phyloP scores from a whole-genome alignment of 208 protist species.

The Angomonas deanei region DNA sequence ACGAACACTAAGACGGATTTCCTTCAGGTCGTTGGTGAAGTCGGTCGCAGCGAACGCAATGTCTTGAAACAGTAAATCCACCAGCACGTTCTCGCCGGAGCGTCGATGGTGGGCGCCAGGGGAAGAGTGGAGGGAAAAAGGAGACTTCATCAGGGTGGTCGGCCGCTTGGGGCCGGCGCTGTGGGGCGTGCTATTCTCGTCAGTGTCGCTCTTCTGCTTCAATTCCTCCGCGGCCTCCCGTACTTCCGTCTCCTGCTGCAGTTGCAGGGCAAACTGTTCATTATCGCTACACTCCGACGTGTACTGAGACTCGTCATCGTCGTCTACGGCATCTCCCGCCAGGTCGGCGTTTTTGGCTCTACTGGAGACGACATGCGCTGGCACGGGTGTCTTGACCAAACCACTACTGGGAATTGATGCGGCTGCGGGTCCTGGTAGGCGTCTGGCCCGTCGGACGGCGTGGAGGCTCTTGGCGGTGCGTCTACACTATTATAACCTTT shows the following conservation, averaged over 20 bases:
- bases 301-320: constrained; percentile 24
- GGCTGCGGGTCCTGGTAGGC: too few relatives aligned
- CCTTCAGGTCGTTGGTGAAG: constrained; percentile 44
- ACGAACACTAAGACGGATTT: constrained; percentile 70
- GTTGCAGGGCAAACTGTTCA: constrained; percentile 34
- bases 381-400: neutral
- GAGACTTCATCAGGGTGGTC: neutral
- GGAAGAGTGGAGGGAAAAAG: neutral
- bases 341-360: neutral
- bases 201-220: neutral
- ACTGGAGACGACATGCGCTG: neutral
- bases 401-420: neutral
- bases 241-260: constrained; percentile 22
- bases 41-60: constrained; percentile 66
- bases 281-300: constrained; percentile 47
- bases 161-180: neutral
- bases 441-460: neutral
- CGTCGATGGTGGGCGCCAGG: neutral
- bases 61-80: constrained; percentile 59
- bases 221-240: constrained; percentile 4
- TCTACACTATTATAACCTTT: neutral
- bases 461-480: neutral
- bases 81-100: constrained; percentile 8
- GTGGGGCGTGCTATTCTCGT: neutral
- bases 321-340: neutral